phyloP scores from a whole-genome alignment of 75 land plant species.

The Picea glauca region DNA sequence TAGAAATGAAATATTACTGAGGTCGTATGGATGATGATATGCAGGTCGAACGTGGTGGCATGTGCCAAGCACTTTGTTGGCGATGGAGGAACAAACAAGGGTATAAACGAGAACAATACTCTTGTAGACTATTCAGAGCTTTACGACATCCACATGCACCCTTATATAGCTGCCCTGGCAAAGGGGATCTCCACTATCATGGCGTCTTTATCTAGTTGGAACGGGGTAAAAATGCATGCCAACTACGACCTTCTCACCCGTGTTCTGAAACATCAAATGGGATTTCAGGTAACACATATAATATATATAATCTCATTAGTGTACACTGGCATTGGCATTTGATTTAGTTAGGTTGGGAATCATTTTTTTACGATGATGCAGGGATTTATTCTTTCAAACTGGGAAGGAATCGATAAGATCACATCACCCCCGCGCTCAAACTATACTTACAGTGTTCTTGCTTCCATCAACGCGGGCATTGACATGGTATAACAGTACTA shows the following conservation, averaged over 20 bases:
- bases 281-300: conserved; percentile 18
- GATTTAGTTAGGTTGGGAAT: too few species aligned
- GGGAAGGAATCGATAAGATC: conserved; percentile 60
- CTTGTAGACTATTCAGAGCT: too few species aligned
- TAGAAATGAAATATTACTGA: too few species aligned
- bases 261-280: conserved; percentile 30
- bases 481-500: conserved; percentile 49
- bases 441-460: conserved; percentile 60
- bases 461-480: conserved; percentile 47
- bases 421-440: conserved; percentile 43
- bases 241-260: conserved; percentile 28
- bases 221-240: conserved; percentile 35
- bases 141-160: too few species aligned
- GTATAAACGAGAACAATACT: too few species aligned
- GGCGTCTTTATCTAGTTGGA: conserved; percentile 36
- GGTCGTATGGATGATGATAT: too few species aligned
- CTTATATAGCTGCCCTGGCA: too few species aligned
- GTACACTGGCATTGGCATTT: neutral
- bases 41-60: too few species aligned
- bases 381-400: conserved; percentile 78
- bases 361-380: conserved; percentile 17
- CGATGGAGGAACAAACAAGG: too few species aligned
- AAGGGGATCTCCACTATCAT: conserved; percentile 7
- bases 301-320: neutral
- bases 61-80: too few species aligned